These are phyloP conservation scores for Phytopythium ostracodes DNA, from an alignment of 352 stramenopile genomes.

Conservation along the genomic window DNA sequence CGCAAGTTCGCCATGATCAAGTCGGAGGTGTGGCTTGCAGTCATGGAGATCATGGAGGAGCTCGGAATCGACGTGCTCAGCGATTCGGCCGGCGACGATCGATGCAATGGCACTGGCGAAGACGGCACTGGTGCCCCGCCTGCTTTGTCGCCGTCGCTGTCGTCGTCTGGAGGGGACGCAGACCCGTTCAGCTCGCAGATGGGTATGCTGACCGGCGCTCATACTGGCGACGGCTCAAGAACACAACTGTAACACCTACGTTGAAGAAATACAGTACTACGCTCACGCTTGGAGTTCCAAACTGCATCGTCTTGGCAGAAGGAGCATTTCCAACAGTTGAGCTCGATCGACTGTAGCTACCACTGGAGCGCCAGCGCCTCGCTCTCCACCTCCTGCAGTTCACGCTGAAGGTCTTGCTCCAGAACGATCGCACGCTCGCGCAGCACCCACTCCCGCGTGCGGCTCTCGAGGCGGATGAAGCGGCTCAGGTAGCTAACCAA, in stretches of 20 bases:
- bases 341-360: conserved; percentile 3
- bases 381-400: conserved; percentile 42
- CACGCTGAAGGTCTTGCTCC: conserved; percentile 62
- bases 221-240: conserved; percentile 23
- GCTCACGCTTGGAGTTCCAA: background rate
- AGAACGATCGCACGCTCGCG: conserved; percentile 47
- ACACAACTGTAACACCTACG: conserved; percentile 34
- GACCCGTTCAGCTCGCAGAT: conserved; percentile 64
- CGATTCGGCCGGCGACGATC: conserved; percentile 8
- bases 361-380: conserved; percentile 31
- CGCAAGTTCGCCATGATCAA: conserved; percentile 89
- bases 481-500: conserved; percentile 47
- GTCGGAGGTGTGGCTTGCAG: conserved; percentile 84
- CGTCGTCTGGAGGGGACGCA: background rate
- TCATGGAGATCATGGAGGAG: conserved; percentile 89
- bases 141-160: conserved; percentile 1
- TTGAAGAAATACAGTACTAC: background rate
- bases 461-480: conserved; percentile 62
- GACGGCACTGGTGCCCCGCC: conserved; percentile 4
- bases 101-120: background rate
- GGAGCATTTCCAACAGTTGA: background rate
- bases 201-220: conserved; percentile 43
- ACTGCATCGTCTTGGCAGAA: too few species aligned
- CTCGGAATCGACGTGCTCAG: conserved; percentile 58
- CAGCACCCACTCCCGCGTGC: conserved; percentile 32